Evolutionary conservation across 1,284 basidiomycete species (phyloP).

Genomic region (Leccinum huronense): DNA sequence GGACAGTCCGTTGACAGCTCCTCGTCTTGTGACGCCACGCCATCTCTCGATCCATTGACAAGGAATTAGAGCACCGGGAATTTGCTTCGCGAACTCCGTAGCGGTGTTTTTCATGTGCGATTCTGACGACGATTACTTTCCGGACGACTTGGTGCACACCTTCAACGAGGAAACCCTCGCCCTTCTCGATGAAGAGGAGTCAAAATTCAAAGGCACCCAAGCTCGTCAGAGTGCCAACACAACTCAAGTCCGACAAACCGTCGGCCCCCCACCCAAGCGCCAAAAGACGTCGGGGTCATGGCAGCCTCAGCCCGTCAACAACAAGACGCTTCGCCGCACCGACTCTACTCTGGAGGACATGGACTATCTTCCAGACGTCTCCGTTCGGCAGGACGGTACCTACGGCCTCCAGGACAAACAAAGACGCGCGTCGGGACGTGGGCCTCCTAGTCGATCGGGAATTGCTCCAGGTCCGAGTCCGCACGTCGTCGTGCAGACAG

Average conservation of each 20-base stretch:
- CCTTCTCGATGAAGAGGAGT: constrained; percentile 58
- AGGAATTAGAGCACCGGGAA: neutral
- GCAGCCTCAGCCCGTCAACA: constrained; percentile 14
- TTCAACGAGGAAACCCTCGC: constrained; percentile 64
- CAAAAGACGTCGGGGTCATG: constrained; percentile 49
- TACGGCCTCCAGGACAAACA: constrained; percentile 37
- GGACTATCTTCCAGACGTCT: constrained; percentile 60
- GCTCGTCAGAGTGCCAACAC: constrained; percentile 21
- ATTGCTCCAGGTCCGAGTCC: constrained; percentile 12
- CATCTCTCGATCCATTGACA: constrained; percentile 1
- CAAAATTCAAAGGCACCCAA: constrained; percentile 41
- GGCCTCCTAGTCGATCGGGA: constrained; percentile 14
- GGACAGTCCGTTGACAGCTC: neutral
- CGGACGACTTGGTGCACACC: constrained; percentile 51
- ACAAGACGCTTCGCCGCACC: constrained; percentile 16
- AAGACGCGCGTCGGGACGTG: constrained; percentile 10
- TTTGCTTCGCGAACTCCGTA: neutral
- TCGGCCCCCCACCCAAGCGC: constrained; percentile 51
- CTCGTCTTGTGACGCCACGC: neutral
- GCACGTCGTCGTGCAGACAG: constrained; percentile 6
- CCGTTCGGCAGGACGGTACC: constrained; percentile 42
- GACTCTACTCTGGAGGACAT: constrained; percentile 37
- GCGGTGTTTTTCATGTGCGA: constrained; percentile 46
- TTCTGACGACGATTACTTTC: constrained; percentile 68
- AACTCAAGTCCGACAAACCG: constrained; percentile 18